Base-by-base conservation (phyloP, 164 flowering plant species). In the Vitis amurensis region DNA sequence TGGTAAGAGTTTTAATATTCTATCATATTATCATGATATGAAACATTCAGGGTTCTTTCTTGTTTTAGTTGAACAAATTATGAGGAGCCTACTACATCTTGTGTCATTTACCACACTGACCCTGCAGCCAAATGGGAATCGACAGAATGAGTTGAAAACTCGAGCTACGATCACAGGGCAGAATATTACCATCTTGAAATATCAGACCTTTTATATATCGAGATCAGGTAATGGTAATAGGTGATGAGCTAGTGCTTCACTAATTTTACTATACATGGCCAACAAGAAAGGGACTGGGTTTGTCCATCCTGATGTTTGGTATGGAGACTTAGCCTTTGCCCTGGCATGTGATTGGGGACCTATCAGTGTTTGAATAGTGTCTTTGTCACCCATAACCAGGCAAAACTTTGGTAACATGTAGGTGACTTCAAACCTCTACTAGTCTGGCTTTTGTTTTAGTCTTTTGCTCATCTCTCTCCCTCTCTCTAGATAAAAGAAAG, bases 281-380 rank as follows among this genome's bases (percentile, higher is more conserved):
- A 53, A n/a, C 14, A 31, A 31, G 14, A 6, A 57, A 50, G 58
- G 69, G 62, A 23, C 57, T 47, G 9, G n/a, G 29, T 7, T 55
- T 55, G 58, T 17, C 55, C 58, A 50, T n/a, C 56, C 12, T 56
- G 16, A 7, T 14, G 11, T 50, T 50, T 30, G 74, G 53, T 63
- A 59, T 50, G 59, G 66, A 14, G 37, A 17, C 15, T 15, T 63
- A 11, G 50, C 17, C 44, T 15, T 15, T 11, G 30, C 57, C 9
- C 53, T n/a, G 61, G 72, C 84, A 78, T 72, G 74, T 73, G 80
- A 76, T 47, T 47, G 70, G 66, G 76, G 68, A 37, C 58, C 62
- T 61, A 23, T 15, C 3, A 13, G 16, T 13, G 53, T 66, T 71
- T 61, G 57, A 30, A 64, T 65, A 52, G 71, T 64, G 74, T 31